Evolutionary conservation across 2,329 filamentous ascomycete genomes (phyloP), one percentile per base, ranked within the genome.

Genomic region (Verticillium dahliae): DNA sequence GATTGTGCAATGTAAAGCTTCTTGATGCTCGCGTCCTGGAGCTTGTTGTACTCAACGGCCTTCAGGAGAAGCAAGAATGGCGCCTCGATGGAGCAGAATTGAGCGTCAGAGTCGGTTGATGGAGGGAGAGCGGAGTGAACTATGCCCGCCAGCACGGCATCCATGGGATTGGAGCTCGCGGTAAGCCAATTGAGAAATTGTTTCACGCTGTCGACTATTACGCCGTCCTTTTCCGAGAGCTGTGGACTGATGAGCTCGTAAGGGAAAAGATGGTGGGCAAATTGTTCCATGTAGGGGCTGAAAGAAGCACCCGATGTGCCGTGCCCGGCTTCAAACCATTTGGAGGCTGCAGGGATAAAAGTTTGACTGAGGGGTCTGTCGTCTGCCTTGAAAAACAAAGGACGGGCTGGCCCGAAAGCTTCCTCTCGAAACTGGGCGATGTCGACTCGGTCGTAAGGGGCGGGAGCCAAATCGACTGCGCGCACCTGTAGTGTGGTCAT

Each of bases 1-100:
- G 88, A 90, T 75, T 98, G 95, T 0, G 94, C 93, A 60, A 98
- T 87, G 72, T 98, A 98, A 3, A 97, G 78, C n/a, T 80, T 75
- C 39, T 31, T 60, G 57, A 33, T 13, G 22, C 60, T 65, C 14
- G 60, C 61, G 9, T 61, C 58, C 64, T 69, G 65, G 10, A 57
- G 27, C 11, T 60, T 38, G 62, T 85, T 85, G 71, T 80, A 85
- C 58, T 77, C 70, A n/a, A 78, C 67, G 6, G 79, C 81, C 57
- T 85, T 80, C 15, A 89, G 74, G 56, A 96, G 85, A 38, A 94
- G 79, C 41, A 77, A 78, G 0, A 96, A 75, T 0, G 87, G 85
- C 1, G 85, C 86, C 33, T 84, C 70, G 56, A 90, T 79, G 58
- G 82, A 82, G 34, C 79, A 80, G 69, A 86, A 91, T 35, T 68